Base-by-base conservation (phyloP, 768 basidiomycete species). In the Lactifluus volemus region DNA sequence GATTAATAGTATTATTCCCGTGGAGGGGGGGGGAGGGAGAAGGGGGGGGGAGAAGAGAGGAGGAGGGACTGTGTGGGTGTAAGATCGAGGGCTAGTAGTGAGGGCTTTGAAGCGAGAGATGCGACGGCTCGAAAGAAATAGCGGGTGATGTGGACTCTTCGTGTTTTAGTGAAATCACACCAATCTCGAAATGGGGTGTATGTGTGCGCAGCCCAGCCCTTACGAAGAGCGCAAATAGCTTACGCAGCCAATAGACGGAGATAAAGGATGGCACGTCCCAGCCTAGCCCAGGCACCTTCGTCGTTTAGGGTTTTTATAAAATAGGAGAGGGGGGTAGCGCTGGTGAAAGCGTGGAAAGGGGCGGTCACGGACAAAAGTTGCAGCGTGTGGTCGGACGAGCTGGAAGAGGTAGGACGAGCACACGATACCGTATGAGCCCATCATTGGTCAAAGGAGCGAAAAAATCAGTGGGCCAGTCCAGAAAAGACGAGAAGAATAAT, bases 231-330 rank as follows among this genome's bases (percentile, higher is more conserved):
- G 51, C 55, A 58, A 41, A 42, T n/a, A 34, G 21, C 49, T 52
- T 39, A 52, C 55, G 15, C 15, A 32, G 52, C 21, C 45, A 47
- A 47, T 29, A 50, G 38, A 62, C 61, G 61, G 61, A 62, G 61
- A 62, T 62, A 62, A 60, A 53, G 55, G 57, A 52, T 47, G 32
- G 45, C 19, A 47, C 45, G 45, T 47, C 45, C 25, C 56, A 53
- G 56, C 41, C 61, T 39, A 53, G 61, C 19, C 61, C 56, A 58
- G 56, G n/a, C 52, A 50, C n/a, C 50, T 38, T 12, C 60, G 32
- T 47, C 32, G 61, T 49, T 62, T 48, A 62, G 56, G 56, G 61
- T 58, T 58, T 45, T 58, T 62, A 49, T 58, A 62, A 53, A 58
- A 29, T 58, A 53, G 56, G 55, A 53, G 49, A 44, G 48, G 32